These are phyloP conservation scores for Auriscalpium microsporum DNA, from an alignment of 768 basidiomycete species.

Conservation along the genomic window DNA sequence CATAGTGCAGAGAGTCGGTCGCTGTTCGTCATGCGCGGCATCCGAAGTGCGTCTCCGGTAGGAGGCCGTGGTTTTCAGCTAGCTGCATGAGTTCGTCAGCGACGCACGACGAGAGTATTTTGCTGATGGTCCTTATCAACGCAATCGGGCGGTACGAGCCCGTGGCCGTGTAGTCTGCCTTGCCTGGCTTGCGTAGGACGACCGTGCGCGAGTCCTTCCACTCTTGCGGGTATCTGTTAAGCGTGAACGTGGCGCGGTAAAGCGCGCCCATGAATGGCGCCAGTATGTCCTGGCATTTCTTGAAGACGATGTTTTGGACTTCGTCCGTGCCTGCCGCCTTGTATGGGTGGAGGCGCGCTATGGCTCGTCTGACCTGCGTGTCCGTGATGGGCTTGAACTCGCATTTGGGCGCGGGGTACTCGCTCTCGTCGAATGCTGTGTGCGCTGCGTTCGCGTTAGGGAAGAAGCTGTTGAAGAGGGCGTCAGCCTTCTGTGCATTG, in stretches of 20 bases:
- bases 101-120: slow-evolving; percentile 10
- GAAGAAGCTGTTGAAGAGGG: slow-evolving; percentile 20
- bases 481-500: slow-evolving; percentile 18
- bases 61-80: background rate
- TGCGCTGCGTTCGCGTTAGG: slow-evolving; percentile 2
- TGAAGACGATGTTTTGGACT: slow-evolving; percentile 17
- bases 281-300: slow-evolving; percentile 3
- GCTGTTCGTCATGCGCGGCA: background rate
- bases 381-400: slow-evolving; percentile 4
- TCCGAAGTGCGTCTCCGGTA: background rate
- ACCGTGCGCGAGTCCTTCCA: slow-evolving; percentile 9
- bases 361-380: slow-evolving; percentile 2
- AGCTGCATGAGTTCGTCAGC: background rate
- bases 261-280: slow-evolving; percentile 8
- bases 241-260: slow-evolving; percentile 11
- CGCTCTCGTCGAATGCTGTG: background rate
- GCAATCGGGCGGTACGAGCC: slow-evolving; percentile 15
- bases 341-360: slow-evolving; percentile 11
- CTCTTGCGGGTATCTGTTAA: background rate
- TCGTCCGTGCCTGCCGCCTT: slow-evolving; percentile 18
- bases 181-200: slow-evolving; percentile 13
- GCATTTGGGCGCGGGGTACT: slow-evolving; percentile 4
- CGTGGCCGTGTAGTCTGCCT: slow-evolving; percentile 12
- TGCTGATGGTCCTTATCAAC: slow-evolving; percentile 11
- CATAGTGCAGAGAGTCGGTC: too few species aligned